Base-by-base conservation (phyloP, 495 filamentous ascomycete genomes). In the Xylaria longipes region DNA sequence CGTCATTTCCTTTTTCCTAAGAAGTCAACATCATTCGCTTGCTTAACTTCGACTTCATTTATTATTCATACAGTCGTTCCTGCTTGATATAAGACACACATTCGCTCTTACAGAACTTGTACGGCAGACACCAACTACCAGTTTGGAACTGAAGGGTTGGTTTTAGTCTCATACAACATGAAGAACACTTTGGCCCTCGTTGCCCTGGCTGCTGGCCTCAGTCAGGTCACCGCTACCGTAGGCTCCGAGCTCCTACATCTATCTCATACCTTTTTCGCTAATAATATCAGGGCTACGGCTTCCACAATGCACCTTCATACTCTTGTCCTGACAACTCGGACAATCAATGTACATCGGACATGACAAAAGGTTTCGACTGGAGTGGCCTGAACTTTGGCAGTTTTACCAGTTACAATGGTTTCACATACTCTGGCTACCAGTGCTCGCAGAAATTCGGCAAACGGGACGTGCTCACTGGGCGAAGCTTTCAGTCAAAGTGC, bases 361-460 rank as follows among this genome's bases (percentile, higher is more conserved):
- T 95, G 80, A 79, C 84, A 31, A 73, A 74, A 25, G 94, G 95
- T 46, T 93, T 92, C 76, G 86, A 91, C 85, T 97, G 91, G 88
- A 79, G 78, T 58, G 87, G 88, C 73, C 87, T 96, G 5, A 71
- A 77, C 56, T 56, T 80, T 35, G 94, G 94, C 37, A 77, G 79
- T n/a, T 91, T 97, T 82, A 77, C 77, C 52, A 74, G 77, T n/a
- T 97, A 94, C 79, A 89, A 85, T 37, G 90, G 88, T 77, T 91
- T 94, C 76, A 83, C 84, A 70, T 97, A 95, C 86, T 84, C 80
- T 43, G 92, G 91, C 69, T 97, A 91, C 82, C 82, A 80, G 41
- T 94, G 91, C 83, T 80, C 81, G 52, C 83, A 87, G 75, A 84
- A 83, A 66, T 87, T 88, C 71, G 85, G 84, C 63, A 85, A 86